Percentiles rank a stretch among this genome's conserved stretches.
phyloP scores from a whole-genome alignment of 1,284 basidiomycete species.

The Ceratobasidium theobromae region DNA sequence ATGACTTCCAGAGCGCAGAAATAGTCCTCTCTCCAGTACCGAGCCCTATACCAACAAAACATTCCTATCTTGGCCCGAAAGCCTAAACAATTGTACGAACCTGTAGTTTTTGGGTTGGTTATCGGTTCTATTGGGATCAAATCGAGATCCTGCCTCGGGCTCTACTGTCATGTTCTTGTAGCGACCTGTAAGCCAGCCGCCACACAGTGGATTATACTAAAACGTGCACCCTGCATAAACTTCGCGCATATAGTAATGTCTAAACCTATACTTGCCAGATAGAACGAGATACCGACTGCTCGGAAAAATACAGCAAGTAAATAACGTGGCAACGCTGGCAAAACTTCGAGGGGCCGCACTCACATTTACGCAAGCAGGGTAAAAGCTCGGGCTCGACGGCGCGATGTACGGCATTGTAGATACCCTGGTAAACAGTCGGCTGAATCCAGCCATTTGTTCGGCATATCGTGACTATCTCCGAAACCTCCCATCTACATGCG shows the following conservation, averaged over 20 bases:
- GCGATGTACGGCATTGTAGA: constrained; percentile 58
- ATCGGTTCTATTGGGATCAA: constrained; percentile 27
- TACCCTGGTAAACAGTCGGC: constrained; percentile 45
- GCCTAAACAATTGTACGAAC: not conserved
- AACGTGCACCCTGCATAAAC: not conserved
- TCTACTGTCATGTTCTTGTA: constrained; percentile 22
- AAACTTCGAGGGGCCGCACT: constrained; percentile 52
- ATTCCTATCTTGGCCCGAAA: not conserved
- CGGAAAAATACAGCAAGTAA: not conserved
- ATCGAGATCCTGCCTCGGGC: constrained; percentile 23
- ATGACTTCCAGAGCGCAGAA: constrained; percentile 19
- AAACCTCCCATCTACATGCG: constrained; percentile 47
- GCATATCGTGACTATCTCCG: constrained; percentile 56
- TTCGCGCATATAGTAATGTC: constrained; percentile 10
- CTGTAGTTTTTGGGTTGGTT: constrained; percentile 21
- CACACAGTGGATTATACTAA: constrained; percentile 29
- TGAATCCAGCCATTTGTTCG: constrained; percentile 54
- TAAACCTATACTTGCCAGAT: not conserved
- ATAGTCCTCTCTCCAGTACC: constrained; percentile 25
- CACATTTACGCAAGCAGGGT: constrained; percentile 52
- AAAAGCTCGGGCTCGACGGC: constrained; percentile 57
- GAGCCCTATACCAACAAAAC: not conserved
- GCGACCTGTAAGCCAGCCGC: constrained; percentile 31
- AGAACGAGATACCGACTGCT: constrained; percentile 18
- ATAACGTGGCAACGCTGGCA: constrained; percentile 24